Base-by-base conservation (phyloP, 1,139 yeast species). In the Magnusiomyces ingens region DNA sequence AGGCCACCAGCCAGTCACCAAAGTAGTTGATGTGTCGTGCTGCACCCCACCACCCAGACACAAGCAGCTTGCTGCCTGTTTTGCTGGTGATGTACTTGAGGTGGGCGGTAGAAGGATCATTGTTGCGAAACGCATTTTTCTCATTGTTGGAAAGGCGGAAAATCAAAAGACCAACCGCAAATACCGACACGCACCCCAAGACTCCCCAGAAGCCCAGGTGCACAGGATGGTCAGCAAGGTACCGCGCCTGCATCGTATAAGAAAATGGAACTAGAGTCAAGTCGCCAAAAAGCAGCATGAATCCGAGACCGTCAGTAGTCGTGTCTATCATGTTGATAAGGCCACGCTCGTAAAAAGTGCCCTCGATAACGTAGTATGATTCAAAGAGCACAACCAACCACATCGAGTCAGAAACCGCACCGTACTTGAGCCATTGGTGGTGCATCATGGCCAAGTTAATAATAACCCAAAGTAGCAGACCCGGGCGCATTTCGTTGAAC, bases 261-360 rank as follows among this genome's bases (percentile, higher is more conserved):
- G 95, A 79, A 75, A 93, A 91, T 32, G 99, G 99, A n/a, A 93
- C 89, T 75, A 94, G 79, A 1, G 95, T 82, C 64, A 93, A 76
- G 67, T 93, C 99, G 37, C 99, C 99, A 73, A 91, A 91, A 8
- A 91, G 81, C 51, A 93, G 75, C 99, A 93, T 93, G 71, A 84
- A 90, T 0, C 99, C 99, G 68, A 93, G 89, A 0, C 99, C 99
- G 71, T 93, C 99, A 18, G 96, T 88, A 13, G 95, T 87, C 52
- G 90, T 81, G 67, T 93, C 99, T 78, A 93, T 91, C 97, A 94
- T 94, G 3, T 94, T 82, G 58, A 93, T 74, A 15, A 85, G 78
- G 12, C 97, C 97, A 63, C 82, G 86, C 69, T 93, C 99, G 67
- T 90, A 90, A 60, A 88, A 73, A 0, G 93, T 95, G 43, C 98